Base-by-base conservation (phyloP, 2,329 filamentous ascomycete species). In the Pseudogymnoascus sp. region DNA sequence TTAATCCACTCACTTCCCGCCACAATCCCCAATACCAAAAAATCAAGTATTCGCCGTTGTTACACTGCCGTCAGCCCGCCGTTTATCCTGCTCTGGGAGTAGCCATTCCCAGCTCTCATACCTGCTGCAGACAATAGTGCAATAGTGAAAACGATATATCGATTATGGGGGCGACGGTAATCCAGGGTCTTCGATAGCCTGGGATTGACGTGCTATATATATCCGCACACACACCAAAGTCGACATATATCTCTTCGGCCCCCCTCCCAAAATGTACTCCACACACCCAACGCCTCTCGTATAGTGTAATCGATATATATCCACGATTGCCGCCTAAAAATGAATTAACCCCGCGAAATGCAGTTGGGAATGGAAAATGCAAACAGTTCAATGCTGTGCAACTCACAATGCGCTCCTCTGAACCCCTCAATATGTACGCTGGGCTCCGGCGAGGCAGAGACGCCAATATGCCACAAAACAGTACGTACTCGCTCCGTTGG, bases 251-350 rank as follows among this genome's bases (percentile, higher is more conserved):
- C 8, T 55, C 45, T 4, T n/a, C 27, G 5, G 12, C 18, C 4
- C 15, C 40, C 40, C 12, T 5, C n/a, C 29, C 29, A 21, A 21
- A 18, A 33, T 33, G 15, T 33, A 55, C 48, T 33, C 48, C 48
- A 5, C 48, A 33, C 48, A 10, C 10, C 48, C 48, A 55, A 15
- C 45, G 4, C 9, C 48, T 9, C 9, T 33, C 48, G 29, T 55
- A 55, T 55, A n/a, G 48, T 21, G n/a, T 8, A 55, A 33, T 21
- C 29, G 10, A 55, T 55, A 55, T 55, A 33, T 33, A 55, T 55
- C 48, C 48, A 55, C 15, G 48, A 55, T 55, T 55, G 48, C 48
- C 48, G 48, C 48, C 48, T 55, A 55, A 55, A 33, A 55, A 55
- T 7, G n/a, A 55, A 55, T 55, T 55, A 33, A 15, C 48, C 48